Percentiles rank a stretch among this genome's conserved stretches.
Conservation (phyloP, 2,329 filamentous ascomycete genomes). For the Clarireedia sp. region DNA sequence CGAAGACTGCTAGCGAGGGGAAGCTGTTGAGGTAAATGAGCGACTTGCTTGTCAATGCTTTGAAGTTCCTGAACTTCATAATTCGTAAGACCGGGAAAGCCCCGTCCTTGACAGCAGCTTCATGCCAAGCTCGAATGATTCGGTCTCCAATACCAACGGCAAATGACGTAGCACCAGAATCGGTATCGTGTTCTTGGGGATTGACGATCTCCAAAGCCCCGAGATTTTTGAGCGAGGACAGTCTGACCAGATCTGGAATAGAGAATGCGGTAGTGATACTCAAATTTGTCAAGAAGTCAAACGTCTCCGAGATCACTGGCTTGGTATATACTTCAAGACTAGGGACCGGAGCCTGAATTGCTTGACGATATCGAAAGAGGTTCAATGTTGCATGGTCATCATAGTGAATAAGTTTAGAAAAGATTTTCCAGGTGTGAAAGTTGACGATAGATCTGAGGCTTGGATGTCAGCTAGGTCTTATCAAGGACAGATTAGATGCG, state of each 20-base stretch:
- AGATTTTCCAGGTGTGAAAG: conserved; percentile 25
- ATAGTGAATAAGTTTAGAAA: conserved; percentile 21
- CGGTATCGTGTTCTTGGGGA: neutral
- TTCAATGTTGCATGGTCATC: conserved; percentile 12
- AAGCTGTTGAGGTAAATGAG: conserved; percentile 27
- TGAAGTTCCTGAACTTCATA: conserved; percentile 26
- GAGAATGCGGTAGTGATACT: conserved; percentile 25
- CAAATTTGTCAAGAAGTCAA: conserved; percentile 27
- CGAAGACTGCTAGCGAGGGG: conserved; percentile 26
- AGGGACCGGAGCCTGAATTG: conserved; percentile 18
- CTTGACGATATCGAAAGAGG: conserved; percentile 22
- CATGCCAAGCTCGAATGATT: conserved; percentile 28
- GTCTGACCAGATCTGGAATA: conserved; percentile 23
- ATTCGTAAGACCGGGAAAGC: conserved; percentile 28
- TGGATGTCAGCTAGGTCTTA: too few relatives aligned
- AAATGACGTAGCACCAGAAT: neutral
- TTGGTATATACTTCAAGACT: conserved; percentile 21
- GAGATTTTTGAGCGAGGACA: conserved; percentile 28
- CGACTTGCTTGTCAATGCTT: conserved; percentile 24
- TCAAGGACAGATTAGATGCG: too few relatives aligned
- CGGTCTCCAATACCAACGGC: conserved; percentile 17
- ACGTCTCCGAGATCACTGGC: conserved; percentile 23
- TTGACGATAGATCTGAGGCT: conserved; percentile 19
- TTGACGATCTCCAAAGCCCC: conserved; percentile 26
- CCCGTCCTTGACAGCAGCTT: conserved; percentile 19